Evolutionary conservation across 2,329 filamentous ascomycete species (phyloP), one percentile per base, ranked within the genome.

Genomic region (Stachybotrys chlorohalonatus): DNA sequence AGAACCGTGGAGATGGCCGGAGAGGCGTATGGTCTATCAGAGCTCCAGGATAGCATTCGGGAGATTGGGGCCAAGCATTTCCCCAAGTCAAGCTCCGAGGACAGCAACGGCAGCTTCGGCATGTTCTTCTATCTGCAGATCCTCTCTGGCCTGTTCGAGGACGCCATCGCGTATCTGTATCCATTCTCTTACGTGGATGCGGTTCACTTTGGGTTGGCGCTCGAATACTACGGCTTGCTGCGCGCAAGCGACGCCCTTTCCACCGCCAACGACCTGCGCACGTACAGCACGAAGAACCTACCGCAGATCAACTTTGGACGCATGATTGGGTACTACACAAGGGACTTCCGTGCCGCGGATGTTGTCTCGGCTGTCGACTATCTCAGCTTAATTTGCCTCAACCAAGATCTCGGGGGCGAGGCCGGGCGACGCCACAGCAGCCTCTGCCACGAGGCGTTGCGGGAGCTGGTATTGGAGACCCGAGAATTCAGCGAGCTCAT

Each of bases 61-160:
- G 91, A 96, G 62, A 95, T 99, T 65, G 93, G 93, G 11, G 84
- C 90, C 61, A 87, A 92, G 65, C 90, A 96, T 70, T 99, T 97
- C 72, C 83, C 87, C 63, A 92, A 93, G 70, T 85, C 84, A 53
- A 82, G 84, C 52, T 78, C 82, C n/a, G 91, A 95, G 56, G 88
- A 89, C 58, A 86, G 85, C 60, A 85, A 84, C 57, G 88, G 87
- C 60, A 86, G 85, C 58, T 94, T 91, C 62, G 91, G 89, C 65
- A 92, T 93, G 66, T 96, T 87, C 73, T 96, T 99, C 75, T 91
- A 95, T 71, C 82, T 99, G 60, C 91, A 96, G 68, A 82, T 95
- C 47, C 76, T 97, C 52, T 86, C 89, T 32, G 94, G 94, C 60
- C 86, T 96, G 81, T 99, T 95, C 62, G 94, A 99, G 73, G 87